Base-by-base conservation (phyloP, 192 early-diverging fungal genomes). In the Helicostylum pulchrum region DNA sequence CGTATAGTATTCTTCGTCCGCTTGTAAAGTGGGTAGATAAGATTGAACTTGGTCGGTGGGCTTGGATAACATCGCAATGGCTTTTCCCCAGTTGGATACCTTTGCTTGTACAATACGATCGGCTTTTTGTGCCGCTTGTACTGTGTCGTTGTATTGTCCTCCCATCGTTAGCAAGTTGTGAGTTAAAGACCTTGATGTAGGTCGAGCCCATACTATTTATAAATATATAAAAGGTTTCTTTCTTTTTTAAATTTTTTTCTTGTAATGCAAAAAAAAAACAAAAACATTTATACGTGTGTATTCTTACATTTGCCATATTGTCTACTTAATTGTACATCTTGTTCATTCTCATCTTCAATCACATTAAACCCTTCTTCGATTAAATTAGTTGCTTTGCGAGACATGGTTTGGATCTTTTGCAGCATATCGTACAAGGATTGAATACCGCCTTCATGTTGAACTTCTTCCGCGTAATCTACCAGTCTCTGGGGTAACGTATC, bases 401-500 rank as follows among this genome's bases (percentile, higher is more conserved):
- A 78, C 21, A 88, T 77, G 3, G 76, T 75, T 46, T 74, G 72
- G 9, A 92, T 73, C 4, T 82, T 92, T 30, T 85, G 80, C 44
- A 90, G 70, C 75, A 85, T 77, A 9, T 85, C 84, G 44, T 87
- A 76, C 15, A 95, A 71, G 0, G 78, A 75, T 1, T 74, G 68
- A 8, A 77, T 68, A 0, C 94, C 94, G 20, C 94, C 92, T 44
- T 88, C 82, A 0, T 83, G 71, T n/a, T 85, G 80, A 19, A 96
- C 83, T 65, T 95, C 93, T 54, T 90, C 83, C 11, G 89, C 86
- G 47, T 85, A 84, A 19, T 79, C 64, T 8, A 93, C 49, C 0
- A 96, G 65, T 8, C 77, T 76, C 2, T 83, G 76, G n/a, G 94
- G 94, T 23, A 96, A 54, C 7, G 84, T 88, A 62, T 92, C 88